These are phyloP conservation scores for Gardenia jasminoides DNA, from an alignment of 257 asterid genomes.

Conservation along the genomic window DNA sequence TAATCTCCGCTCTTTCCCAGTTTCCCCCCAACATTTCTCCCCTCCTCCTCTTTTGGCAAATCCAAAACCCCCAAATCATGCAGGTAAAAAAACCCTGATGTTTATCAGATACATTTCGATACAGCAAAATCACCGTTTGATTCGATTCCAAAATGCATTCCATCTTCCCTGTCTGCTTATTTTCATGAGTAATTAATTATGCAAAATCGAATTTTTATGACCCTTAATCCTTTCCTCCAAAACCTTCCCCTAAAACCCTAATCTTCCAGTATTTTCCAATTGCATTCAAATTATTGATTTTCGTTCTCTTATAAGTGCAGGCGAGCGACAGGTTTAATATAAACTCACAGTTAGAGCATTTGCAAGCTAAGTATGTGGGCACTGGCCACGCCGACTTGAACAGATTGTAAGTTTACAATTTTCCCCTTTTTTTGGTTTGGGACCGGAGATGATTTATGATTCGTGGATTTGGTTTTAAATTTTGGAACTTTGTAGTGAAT, in stretches of 20 bases:
- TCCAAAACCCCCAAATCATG: background rate
- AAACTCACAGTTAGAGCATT: conserved; percentile 95
- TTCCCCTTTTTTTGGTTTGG: background rate
- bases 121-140: background rate
- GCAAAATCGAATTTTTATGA: background rate
- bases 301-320: conserved; percentile 34
- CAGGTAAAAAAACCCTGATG: background rate
- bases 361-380: conserved; percentile 98
- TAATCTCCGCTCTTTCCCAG: no score
- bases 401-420: conserved; percentile 58
- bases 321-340: conserved; percentile 97
- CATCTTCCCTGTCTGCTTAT: background rate
- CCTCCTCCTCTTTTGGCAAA: background rate
- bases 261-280: background rate
- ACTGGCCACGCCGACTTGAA: conserved; percentile 98
- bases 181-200: background rate
- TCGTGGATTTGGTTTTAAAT: background rate
- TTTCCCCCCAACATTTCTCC: background rate
- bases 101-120: background rate
- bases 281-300: no score
- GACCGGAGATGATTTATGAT: background rate
- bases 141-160: background rate
- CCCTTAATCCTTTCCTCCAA: background rate
- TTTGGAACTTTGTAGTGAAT: conserved; percentile 51
- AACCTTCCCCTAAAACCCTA: conserved; percentile 1